These are phyloP conservation scores for Cercospora berteroae DNA, from an alignment of 2,329 filamentous ascomycete genomes.

Conservation along the genomic window DNA sequence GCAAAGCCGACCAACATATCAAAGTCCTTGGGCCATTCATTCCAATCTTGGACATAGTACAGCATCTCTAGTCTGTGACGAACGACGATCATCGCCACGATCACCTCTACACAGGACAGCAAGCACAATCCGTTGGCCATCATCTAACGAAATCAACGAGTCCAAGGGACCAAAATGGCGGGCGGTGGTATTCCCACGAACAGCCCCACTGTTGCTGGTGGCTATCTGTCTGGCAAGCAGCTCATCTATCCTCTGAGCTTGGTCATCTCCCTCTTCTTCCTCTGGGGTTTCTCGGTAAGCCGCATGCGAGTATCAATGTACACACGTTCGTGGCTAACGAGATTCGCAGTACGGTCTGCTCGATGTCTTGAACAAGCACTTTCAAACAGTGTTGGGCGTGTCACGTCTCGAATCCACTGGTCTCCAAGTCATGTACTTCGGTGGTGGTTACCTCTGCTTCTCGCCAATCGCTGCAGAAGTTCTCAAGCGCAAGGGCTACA, in stretches of 20 bases:
- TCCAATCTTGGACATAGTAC: conserved; percentile 21
- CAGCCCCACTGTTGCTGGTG: conserved; percentile 40
- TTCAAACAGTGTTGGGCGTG: conserved; percentile 39
- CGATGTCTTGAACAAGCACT: conserved; percentile 42
- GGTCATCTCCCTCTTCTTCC: conserved; percentile 51
- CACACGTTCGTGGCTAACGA: background rate
- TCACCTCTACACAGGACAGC: background rate
- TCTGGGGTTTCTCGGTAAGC: conserved; percentile 32
- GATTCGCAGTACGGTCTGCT: conserved; percentile 22
- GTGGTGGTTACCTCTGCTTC: conserved; percentile 45
- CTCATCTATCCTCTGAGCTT: conserved; percentile 51
- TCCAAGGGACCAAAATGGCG: conserved; percentile 33
- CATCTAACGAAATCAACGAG: background rate
- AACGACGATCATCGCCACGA: background rate
- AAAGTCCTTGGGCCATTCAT: conserved; percentile 23
- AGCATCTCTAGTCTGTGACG: conserved; percentile 24
- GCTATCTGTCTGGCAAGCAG: conserved; percentile 46
- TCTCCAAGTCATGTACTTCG: conserved; percentile 46
- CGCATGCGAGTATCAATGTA: background rate
- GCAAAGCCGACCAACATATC: background rate
- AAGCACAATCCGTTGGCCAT: background rate
- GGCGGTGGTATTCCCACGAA: conserved; percentile 42
- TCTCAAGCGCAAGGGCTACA: conserved; percentile 47
- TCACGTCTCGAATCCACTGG: conserved; percentile 45
- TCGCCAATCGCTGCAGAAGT: conserved; percentile 45